These are phyloP conservation scores for Rhizoctonia solani DNA, from an alignment of 1,284 basidiomycete species.

Conservation along the genomic window DNA sequence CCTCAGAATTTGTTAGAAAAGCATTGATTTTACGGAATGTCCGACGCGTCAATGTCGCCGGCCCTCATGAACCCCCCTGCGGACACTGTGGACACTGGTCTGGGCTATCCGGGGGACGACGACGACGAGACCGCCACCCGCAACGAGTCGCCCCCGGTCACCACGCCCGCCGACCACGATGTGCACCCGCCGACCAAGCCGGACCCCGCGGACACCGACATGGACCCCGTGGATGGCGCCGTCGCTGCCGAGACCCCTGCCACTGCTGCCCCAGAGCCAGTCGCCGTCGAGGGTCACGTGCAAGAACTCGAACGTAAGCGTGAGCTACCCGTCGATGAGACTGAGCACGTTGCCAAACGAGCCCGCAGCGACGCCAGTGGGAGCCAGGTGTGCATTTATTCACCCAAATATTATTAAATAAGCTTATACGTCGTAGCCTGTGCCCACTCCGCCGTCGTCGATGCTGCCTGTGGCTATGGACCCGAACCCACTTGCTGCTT, in stretches of 20 bases:
- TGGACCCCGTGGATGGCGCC: slow-evolving; percentile 55
- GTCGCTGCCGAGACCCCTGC: slow-evolving; percentile 53
- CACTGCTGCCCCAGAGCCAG: slow-evolving; percentile 54
- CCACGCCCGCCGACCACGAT: slow-evolving; percentile 44
- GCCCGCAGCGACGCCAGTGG: slow-evolving; percentile 15
- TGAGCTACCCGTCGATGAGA: slow-evolving; percentile 13
- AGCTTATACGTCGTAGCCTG: too few relatives aligned
- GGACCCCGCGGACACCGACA: slow-evolving; percentile 53
- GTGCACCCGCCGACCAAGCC: slow-evolving; percentile 53
- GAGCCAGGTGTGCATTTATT: not conserved
- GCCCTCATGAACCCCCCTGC: slow-evolving; percentile 21
- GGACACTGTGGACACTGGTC: slow-evolving; percentile 55
- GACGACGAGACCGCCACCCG: slow-evolving; percentile 48
- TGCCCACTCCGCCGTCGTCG: too few relatives aligned
- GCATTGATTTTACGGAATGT: slow-evolving; percentile 25
- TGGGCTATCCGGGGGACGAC: slow-evolving; percentile 48
- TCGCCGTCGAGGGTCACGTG: slow-evolving; percentile 51
- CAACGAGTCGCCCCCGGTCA: slow-evolving; percentile 47
- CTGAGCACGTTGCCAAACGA: slow-evolving; percentile 25
- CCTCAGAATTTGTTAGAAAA: slow-evolving; percentile 27
- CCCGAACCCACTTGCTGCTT: not conserved
- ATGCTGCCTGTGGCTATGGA: not conserved
- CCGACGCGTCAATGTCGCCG: slow-evolving; percentile 30
- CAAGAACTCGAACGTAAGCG: slow-evolving; percentile 51
- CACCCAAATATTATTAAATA: too few relatives aligned